Evolutionary conservation across 1,139 yeast genomes (phyloP).

Genomic region (Kazachstania sp.): DNA sequence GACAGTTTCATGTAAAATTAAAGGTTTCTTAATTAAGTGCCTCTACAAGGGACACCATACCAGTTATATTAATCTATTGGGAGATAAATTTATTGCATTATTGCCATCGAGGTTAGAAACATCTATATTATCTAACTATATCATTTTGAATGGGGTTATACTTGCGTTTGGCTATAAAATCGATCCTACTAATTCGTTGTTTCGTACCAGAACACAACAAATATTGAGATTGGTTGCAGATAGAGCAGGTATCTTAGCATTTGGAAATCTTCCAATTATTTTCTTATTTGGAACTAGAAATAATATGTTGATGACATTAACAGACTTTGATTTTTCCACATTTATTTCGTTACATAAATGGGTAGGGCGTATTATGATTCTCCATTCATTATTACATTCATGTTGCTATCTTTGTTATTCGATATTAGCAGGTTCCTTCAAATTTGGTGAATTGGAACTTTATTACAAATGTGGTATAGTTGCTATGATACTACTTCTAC

Average conservation of each 20-base stretch:
- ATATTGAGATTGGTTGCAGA: constrained; percentile 34
- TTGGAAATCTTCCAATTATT: constrained; percentile 42
- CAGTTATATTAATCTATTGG: constrained; percentile 7
- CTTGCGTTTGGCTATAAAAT: constrained; percentile 33
- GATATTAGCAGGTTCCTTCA: constrained; percentile 8
- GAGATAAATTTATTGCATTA: constrained; percentile 12
- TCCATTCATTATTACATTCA: constrained; percentile 40
- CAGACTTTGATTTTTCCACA: constrained; percentile 56
- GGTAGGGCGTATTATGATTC: constrained; percentile 43
- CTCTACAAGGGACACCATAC: constrained; percentile 17
- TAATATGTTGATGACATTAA: constrained; percentile 50
- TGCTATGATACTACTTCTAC: constrained; percentile 35
- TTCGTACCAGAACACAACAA: constrained; percentile 37
- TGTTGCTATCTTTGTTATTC: constrained; percentile 35
- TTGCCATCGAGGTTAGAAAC: constrained; percentile 50
- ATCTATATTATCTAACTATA: constrained; percentile 40
- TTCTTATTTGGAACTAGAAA: constrained; percentile 55
- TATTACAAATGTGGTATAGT: constrained; percentile 47
- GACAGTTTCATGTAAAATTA: constrained; percentile 10
- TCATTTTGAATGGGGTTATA: constrained; percentile 39
- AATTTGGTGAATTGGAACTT: constrained; percentile 7
- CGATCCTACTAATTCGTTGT: constrained; percentile 37
- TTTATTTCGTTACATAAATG: constrained; percentile 58
- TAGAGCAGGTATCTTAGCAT: constrained; percentile 46
- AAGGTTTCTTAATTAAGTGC: constrained; percentile 15